These are phyloP conservation scores for Pythium angustatum DNA, from an alignment of 352 stramenopile genomes.

Conservation along the genomic window DNA sequence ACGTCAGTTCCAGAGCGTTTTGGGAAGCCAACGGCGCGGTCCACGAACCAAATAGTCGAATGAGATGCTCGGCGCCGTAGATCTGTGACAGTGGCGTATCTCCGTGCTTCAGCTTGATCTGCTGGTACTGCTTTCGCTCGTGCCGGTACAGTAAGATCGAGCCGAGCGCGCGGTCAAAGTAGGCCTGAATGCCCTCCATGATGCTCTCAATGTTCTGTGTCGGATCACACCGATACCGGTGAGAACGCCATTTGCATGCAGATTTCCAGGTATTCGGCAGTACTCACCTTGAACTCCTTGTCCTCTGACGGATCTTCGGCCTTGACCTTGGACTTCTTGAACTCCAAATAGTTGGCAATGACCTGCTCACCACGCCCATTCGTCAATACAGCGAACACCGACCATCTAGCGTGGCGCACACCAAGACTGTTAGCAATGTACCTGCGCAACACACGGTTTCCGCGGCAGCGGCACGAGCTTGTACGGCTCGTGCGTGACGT, in stretches of 20 bases:
- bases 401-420: not conserved
- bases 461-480: constrained; percentile 82
- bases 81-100: constrained; percentile 82
- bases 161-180: constrained; percentile 89
- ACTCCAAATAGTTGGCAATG: constrained; percentile 77
- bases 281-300: constrained; percentile 68
- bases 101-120: constrained; percentile 62
- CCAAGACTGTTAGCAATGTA: constrained; percentile 12
- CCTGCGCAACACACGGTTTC: constrained; percentile 66
- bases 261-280: not conserved
- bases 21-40: no score
- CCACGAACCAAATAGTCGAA: constrained; percentile 89
- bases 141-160: constrained; percentile 91
- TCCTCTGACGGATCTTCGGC: constrained; percentile 50
- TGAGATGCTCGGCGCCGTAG: constrained; percentile 91
- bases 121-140: constrained; percentile 89
- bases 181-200: constrained; percentile 84
- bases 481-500: constrained; percentile 73
- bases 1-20: no score
- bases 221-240: no score
- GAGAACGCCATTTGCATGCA: not conserved
- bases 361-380: constrained; percentile 49
- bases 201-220: constrained; percentile 72
- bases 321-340: constrained; percentile 71
- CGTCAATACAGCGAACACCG: not conserved